A percentile compares a stretch with the other conserved stretches of the same genome.
phyloP scores from a whole-genome alignment of 495 filamentous ascomycete species.

The Lophiostoma macrostomum region DNA sequence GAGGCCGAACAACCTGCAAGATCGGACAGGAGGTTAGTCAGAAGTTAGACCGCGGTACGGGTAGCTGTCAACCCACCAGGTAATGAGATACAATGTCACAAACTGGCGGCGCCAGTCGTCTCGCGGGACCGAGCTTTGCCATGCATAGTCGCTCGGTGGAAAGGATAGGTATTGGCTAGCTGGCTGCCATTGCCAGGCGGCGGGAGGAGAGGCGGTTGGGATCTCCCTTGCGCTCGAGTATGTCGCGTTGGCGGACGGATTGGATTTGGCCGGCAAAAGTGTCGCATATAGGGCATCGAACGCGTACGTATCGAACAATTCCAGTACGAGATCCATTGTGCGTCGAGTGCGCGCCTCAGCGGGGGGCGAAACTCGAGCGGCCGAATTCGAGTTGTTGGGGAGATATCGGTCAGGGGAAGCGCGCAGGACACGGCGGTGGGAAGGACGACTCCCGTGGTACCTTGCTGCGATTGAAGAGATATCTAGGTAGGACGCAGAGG shows the following conservation, averaged over 20 bases:
- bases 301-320: constrained; percentile 77
- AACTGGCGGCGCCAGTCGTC: constrained; percentile 79
- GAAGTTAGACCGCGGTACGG: constrained; percentile 13
- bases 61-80: constrained; percentile 57
- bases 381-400: too few relatives aligned
- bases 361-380: too few relatives aligned
- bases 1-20: constrained; percentile 75
- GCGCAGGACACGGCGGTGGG: too few relatives aligned
- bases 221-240: constrained; percentile 29
- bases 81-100: constrained; percentile 74
- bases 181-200: constrained; percentile 60
- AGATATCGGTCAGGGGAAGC: too few relatives aligned
- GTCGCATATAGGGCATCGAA: constrained; percentile 78
- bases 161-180: constrained; percentile 69
- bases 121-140: constrained; percentile 72
- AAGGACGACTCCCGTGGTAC: too few relatives aligned
- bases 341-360: not conserved
- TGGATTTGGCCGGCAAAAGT: constrained; percentile 18
- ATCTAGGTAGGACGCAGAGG: too few relatives aligned
- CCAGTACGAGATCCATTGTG: constrained; percentile 88
- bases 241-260: constrained; percentile 34
- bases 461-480: too few relatives aligned
- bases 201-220: constrained; percentile 44
- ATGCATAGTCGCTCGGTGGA: constrained; percentile 73
- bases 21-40: constrained; percentile 28